Percentiles rank a stretch among this genome's conserved stretches.
These are phyloP conservation scores for Plasmopara muralis DNA, from an alignment of 352 stramenopile genomes.

Conservation along the genomic window DNA sequence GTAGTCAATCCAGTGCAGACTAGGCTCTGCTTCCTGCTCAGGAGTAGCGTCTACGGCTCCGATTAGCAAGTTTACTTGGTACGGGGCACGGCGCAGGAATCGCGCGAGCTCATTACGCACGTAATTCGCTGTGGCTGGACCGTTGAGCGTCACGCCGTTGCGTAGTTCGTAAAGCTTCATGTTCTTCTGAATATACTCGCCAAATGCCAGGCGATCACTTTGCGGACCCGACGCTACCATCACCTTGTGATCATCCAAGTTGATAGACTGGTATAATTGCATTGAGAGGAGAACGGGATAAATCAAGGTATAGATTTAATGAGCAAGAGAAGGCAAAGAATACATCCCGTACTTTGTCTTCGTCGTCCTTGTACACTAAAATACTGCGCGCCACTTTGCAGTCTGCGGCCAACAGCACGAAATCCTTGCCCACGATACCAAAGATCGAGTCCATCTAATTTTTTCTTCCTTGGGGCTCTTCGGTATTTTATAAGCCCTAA, in stretches of 20 bases:
- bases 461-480: slow-evolving; percentile 28
- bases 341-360: slow-evolving; percentile 81
- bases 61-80: slow-evolving; percentile 83
- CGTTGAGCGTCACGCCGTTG: slow-evolving; percentile 81
- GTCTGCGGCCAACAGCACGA: slow-evolving; percentile 88
- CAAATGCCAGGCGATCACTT: slow-evolving; percentile 74
- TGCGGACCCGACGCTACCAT: slow-evolving; percentile 71
- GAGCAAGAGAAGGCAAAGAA: not conserved
- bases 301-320: not conserved
- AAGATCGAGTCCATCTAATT: slow-evolving; percentile 83
- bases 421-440: slow-evolving; percentile 87
- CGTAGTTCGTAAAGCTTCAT: slow-evolving; percentile 88
- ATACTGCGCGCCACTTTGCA: slow-evolving; percentile 88
- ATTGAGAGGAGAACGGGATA: slow-evolving; percentile 4
- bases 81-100: slow-evolving; percentile 75
- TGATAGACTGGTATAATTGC: slow-evolving; percentile 39
- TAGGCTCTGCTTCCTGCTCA: slow-evolving; percentile 35
- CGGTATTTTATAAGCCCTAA: too few species aligned
- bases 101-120: slow-evolving; percentile 74
- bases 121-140: slow-evolving; percentile 76
- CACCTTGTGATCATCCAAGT: slow-evolving; percentile 78
- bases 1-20: slow-evolving; percentile 88
- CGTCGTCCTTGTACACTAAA: slow-evolving; percentile 90
- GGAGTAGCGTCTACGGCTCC: slow-evolving; percentile 51
- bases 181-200: slow-evolving; percentile 88